Evolutionary conservation across 768 basidiomycete species (phyloP).

Genomic region (Phanerochaete carnosa): DNA sequence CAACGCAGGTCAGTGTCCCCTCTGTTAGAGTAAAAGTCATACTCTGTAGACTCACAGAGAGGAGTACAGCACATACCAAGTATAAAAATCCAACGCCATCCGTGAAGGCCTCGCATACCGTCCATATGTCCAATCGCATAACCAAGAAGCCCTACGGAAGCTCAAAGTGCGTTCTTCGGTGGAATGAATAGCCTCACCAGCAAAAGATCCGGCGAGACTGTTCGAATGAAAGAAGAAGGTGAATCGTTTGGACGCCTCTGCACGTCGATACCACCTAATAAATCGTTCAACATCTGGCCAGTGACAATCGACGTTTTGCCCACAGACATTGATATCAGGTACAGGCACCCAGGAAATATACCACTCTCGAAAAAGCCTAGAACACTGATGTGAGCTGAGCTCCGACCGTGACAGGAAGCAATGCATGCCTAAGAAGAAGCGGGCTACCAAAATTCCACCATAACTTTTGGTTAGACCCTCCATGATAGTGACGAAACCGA

Average conservation of each 20-base stretch:
- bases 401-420: background rate
- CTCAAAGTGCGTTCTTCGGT: background rate
- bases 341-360: slow-evolving; percentile 30
- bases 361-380: slow-evolving; percentile 24
- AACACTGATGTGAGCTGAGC: background rate
- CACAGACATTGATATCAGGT: slow-evolving; percentile 27
- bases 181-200: slow-evolving; percentile 13
- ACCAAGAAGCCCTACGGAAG: slow-evolving; percentile 19
- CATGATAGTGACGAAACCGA: slow-evolving; percentile 34
- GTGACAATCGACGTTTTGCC: background rate
- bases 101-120: slow-evolving; percentile 24
- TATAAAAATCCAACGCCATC: slow-evolving; percentile 33
- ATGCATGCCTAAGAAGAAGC: slow-evolving; percentile 33
- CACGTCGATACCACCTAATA: slow-evolving; percentile 34
- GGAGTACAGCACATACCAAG: slow-evolving; percentile 15
- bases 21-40: slow-evolving; percentile 16
- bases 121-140: slow-evolving; percentile 33
- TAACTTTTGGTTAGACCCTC: slow-evolving; percentile 30
- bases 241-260: slow-evolving; percentile 32
- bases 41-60: background rate
- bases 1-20: slow-evolving; percentile 33
- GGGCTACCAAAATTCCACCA: slow-evolving; percentile 33
- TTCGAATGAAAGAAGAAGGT: slow-evolving; percentile 36
- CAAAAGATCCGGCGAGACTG: slow-evolving; percentile 38
- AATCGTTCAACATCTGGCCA: background rate